A percentile compares a stretch with the other conserved stretches of the same genome.
These are phyloP conservation scores for Epichloe coenophiala DNA, from an alignment of 2,329 filamentous ascomycete species.

Conservation along the genomic window DNA sequence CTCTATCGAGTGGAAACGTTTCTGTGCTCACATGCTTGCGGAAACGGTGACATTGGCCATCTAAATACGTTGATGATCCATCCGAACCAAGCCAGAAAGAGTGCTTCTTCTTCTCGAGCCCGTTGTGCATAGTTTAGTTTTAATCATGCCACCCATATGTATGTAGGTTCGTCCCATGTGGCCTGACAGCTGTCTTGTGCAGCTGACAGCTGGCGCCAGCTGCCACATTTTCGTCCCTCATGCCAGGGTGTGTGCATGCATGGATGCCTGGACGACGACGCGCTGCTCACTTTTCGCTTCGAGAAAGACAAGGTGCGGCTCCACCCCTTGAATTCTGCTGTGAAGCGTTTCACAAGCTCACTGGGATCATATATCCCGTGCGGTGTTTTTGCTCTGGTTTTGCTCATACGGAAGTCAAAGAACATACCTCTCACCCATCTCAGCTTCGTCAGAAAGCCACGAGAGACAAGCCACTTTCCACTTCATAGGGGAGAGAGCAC, in stretches of 20 bases:
- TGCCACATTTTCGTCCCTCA: not conserved
- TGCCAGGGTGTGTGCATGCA: not conserved
- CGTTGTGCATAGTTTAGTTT: too few species aligned
- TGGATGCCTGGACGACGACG: constrained; percentile 1
- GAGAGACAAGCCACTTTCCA: not conserved
- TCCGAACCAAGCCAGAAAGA: too few species aligned
- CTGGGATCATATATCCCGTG: not conserved
- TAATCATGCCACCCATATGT: not conserved
- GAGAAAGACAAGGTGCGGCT: not conserved
- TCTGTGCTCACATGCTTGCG: too few species aligned
- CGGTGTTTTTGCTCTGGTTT: not conserved
- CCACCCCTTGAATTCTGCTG: not conserved
- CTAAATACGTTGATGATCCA: too few species aligned
- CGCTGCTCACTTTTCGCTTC: constrained; percentile 1
- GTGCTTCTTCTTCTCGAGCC: too few species aligned
- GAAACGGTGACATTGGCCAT: not conserved
- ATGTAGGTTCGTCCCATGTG: not conserved
- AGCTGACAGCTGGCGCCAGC: not conserved
- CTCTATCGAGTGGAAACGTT: too few species aligned
- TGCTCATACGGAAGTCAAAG: not conserved
- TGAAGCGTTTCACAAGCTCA: constrained; percentile 1
- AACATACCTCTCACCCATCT: not conserved
- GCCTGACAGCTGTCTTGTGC: constrained; percentile 1
- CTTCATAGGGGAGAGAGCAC: not conserved
- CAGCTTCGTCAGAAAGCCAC: not conserved